Conservation (phyloP, 352 stramenopile species). For the Phytopythium vexans region DNA sequence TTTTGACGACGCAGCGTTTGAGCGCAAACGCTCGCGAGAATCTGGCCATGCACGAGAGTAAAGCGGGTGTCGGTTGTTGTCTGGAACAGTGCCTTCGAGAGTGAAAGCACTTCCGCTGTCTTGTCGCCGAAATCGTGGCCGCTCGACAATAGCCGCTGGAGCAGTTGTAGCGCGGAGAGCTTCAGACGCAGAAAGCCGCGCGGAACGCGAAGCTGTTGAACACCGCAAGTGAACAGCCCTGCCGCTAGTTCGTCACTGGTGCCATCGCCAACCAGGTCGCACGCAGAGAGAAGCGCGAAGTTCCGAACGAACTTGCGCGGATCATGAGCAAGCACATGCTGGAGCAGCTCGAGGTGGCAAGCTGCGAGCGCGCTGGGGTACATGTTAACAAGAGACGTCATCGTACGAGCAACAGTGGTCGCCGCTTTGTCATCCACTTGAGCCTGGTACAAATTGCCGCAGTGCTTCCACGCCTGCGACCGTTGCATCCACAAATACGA, state of each 20-base stretch:
- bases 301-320: conserved; percentile 25
- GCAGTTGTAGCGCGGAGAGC: conserved; percentile 27
- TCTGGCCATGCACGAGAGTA: conserved; percentile 16
- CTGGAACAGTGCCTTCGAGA: conserved; percentile 12
- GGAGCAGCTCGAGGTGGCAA: conserved; percentile 27
- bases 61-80: conserved; percentile 20
- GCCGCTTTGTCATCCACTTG: conserved; percentile 30
- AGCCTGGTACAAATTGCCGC: conserved; percentile 32
- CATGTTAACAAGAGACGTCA: conserved; percentile 25
- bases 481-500: background rate
- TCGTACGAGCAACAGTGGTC: conserved; percentile 20
- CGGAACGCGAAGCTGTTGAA: background rate
- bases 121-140: conserved; percentile 14
- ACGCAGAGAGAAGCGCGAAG: conserved; percentile 25
- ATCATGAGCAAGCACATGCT: conserved; percentile 28
- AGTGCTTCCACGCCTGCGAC: conserved; percentile 36
- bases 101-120: conserved; percentile 9
- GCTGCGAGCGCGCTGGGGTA: conserved; percentile 14
- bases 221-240: conserved; percentile 4
- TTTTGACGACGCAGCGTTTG: conserved; percentile 10
- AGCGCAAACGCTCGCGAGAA: conserved; percentile 18
- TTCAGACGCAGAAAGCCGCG: conserved; percentile 12
- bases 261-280: conserved; percentile 15
- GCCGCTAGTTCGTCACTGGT: conserved; percentile 7
- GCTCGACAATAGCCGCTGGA: conserved; percentile 19